Evolutionary conservation across 495 filamentous ascomycete genomes (phyloP).

Genomic region (Sabuloglossum arenarium): DNA sequence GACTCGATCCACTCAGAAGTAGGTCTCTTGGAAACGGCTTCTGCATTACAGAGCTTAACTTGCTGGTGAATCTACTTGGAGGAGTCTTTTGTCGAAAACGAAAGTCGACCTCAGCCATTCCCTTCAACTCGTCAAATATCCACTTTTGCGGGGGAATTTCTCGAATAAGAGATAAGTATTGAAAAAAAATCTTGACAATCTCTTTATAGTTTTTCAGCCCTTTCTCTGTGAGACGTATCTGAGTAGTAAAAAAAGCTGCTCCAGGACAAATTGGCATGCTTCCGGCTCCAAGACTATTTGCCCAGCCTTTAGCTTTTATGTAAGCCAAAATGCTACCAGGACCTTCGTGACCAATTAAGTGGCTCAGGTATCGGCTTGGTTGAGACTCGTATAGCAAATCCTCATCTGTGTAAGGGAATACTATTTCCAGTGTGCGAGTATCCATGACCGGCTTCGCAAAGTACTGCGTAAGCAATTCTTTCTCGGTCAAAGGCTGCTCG

Average conservation of each 20-base stretch:
- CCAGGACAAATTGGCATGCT: slow-evolving; percentile 59
- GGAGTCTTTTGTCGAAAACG: slow-evolving; percentile 83
- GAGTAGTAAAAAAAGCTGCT: slow-evolving; percentile 61
- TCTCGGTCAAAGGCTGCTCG: slow-evolving; percentile 42
- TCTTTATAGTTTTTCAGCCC: slow-evolving; percentile 71
- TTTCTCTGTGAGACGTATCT: slow-evolving; percentile 69
- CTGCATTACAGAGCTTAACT: slow-evolving; percentile 69
- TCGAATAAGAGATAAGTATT: slow-evolving; percentile 78
- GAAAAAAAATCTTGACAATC: slow-evolving; percentile 71
- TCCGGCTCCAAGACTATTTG: slow-evolving; percentile 68
- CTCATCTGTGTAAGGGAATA: slow-evolving; percentile 80
- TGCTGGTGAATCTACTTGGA: slow-evolving; percentile 71
- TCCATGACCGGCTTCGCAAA: slow-evolving; percentile 98
- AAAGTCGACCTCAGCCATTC: slow-evolving; percentile 81
- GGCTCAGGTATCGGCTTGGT: slow-evolving; percentile 75
- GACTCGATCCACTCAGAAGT: slow-evolving; percentile 55
- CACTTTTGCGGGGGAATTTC: slow-evolving; percentile 69
- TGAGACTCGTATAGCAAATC: slow-evolving; percentile 64
- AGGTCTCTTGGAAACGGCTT: slow-evolving; percentile 66
- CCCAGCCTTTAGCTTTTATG: slow-evolving; percentile 91
- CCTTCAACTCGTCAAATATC: slow-evolving; percentile 83
- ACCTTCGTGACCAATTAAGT: slow-evolving; percentile 91
- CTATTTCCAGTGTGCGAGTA: slow-evolving; percentile 59
- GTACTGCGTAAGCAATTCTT: slow-evolving; percentile 54
- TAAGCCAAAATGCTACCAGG: slow-evolving; percentile 92